These are phyloP conservation scores for Naganishia vaughanmartiniae DNA, from an alignment of 768 basidiomycete genomes.

Conservation along the genomic window DNA sequence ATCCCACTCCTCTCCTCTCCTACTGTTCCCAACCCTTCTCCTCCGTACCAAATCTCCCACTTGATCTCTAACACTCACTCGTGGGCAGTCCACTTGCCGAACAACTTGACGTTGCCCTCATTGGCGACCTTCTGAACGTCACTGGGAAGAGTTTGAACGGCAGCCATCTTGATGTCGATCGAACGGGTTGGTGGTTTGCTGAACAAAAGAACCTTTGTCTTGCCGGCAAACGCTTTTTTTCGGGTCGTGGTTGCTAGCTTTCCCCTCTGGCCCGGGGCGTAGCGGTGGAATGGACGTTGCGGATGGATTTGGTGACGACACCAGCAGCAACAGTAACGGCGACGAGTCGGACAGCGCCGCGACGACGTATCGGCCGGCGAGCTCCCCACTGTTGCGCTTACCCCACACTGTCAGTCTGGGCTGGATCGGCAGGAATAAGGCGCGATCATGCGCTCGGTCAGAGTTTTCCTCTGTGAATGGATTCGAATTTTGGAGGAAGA, in stretches of 20 bases:
- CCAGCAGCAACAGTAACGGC: background rate
- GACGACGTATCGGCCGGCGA: background rate
- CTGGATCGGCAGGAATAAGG: background rate
- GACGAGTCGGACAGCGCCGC: background rate
- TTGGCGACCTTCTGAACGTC: constrained; percentile 54
- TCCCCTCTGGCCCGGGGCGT: background rate
- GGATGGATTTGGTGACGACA: constrained; percentile 24
- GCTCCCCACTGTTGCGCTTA: constrained; percentile 2
- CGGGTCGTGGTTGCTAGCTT: constrained; percentile 20
- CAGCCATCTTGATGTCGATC: constrained; percentile 27
- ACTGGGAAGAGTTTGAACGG: constrained; percentile 46
- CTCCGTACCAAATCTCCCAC: background rate
- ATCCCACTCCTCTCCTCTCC: background rate
- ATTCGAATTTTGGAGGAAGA: background rate
- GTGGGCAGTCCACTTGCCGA: constrained; percentile 97
- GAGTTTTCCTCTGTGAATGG: too few relatives aligned
- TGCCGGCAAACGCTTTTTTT: constrained; percentile 13
- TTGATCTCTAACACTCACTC: constrained; percentile 64
- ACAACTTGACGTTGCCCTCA: constrained; percentile 72
- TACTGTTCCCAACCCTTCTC: constrained; percentile 12
- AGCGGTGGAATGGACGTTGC: background rate
- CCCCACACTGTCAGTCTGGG: background rate
- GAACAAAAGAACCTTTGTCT: background rate
- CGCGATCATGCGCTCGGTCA: too few relatives aligned
- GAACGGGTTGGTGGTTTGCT: background rate